These are phyloP conservation scores for Boletus reticuloceps DNA, from an alignment of 768 basidiomycete species.

Conservation along the genomic window DNA sequence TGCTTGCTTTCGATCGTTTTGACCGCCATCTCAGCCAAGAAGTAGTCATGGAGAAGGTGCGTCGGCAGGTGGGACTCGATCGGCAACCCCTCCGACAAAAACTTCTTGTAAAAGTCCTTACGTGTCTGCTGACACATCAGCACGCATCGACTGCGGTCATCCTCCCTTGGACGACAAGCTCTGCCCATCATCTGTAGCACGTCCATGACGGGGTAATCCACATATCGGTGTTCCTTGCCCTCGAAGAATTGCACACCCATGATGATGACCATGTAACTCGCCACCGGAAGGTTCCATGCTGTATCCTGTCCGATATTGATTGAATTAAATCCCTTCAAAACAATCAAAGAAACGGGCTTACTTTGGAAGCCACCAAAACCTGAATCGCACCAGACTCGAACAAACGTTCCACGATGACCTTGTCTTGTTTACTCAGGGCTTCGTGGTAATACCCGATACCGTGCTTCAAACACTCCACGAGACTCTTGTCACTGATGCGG, in stretches of 20 bases:
- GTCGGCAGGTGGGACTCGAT: slow-evolving; percentile 95
- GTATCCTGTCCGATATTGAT: slow-evolving; percentile 60
- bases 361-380: slow-evolving; percentile 91
- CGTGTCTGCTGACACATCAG: slow-evolving; percentile 97
- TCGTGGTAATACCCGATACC: slow-evolving; percentile 97
- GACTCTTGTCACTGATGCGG: slow-evolving; percentile 69
- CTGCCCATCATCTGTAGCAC: slow-evolving; percentile 99
- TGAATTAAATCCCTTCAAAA: background rate
- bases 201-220: slow-evolving; percentile 98
- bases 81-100: slow-evolving; percentile 93
- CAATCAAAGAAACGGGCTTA: slow-evolving; percentile 29
- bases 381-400: slow-evolving; percentile 96
- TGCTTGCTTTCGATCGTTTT: slow-evolving; percentile 99
- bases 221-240: slow-evolving; percentile 96
- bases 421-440: slow-evolving; percentile 88
- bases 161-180: slow-evolving; percentile 89
- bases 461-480: slow-evolving; percentile 80
- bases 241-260: slow-evolving; percentile 99
- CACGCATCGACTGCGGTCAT: slow-evolving; percentile 89
- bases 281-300: slow-evolving; percentile 92
- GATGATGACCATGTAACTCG: slow-evolving; percentile 97
- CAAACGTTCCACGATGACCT: slow-evolving; percentile 86
- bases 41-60: slow-evolving; percentile 91
- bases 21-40: slow-evolving; percentile 96
- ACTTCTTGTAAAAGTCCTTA: slow-evolving; percentile 99